Conservation (phyloP, 371 early-diverging fungal genomes). For the Parasitella parasitica region DNA sequence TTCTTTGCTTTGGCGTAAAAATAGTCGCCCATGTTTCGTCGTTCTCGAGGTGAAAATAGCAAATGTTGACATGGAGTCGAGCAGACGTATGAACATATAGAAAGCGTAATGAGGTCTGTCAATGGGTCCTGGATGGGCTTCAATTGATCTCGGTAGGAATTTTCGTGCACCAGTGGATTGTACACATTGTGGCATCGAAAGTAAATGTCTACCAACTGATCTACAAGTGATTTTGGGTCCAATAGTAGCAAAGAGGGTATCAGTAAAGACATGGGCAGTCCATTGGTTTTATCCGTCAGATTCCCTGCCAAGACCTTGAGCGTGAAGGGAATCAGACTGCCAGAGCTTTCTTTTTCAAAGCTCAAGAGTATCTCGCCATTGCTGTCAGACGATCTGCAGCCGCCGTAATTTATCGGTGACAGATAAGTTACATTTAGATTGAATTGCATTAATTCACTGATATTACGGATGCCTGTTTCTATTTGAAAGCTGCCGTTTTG, state of each 20-base stretch:
- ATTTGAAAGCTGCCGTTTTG: constrained; percentile 16
- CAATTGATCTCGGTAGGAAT: neutral
- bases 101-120: neutral
- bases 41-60: neutral
- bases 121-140: neutral
- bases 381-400: neutral
- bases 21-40: constrained; percentile 11
- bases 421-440: neutral
- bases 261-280: neutral
- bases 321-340: neutral
- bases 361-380: neutral
- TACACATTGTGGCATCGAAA: constrained; percentile 14
- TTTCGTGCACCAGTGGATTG: constrained; percentile 9
- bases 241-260: neutral
- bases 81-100: constrained; percentile 15
- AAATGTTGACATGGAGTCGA: constrained; percentile 11
- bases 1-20: constrained; percentile 12
- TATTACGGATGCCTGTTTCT: constrained; percentile 17
- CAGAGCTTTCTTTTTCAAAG: neutral
- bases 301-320: neutral
- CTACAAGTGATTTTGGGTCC: neutral
- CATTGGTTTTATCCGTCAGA: neutral
- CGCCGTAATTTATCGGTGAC: neutral
- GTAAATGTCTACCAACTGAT: neutral
- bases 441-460: constrained; percentile 10